A percentile compares a stretch with the other conserved stretches of the same genome.
Conservation (phyloP, 1,139 yeast genomes). For the Hanseniaspora gamundiae region DNA sequence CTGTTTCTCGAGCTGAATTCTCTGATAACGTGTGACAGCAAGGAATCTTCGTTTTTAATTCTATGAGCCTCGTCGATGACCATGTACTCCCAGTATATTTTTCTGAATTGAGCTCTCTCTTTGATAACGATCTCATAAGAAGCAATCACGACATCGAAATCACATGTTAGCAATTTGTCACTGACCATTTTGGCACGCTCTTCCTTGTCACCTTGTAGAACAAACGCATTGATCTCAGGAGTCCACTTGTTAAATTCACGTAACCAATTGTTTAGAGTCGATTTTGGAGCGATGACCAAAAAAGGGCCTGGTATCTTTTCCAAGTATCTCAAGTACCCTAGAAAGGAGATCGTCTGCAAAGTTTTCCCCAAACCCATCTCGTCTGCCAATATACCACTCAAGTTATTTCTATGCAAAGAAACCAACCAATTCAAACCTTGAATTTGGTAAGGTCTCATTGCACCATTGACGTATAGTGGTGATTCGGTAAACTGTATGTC, state of each 20-base stretch:
- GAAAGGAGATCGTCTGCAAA: conserved; percentile 77
- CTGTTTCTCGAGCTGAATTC: conserved; percentile 60
- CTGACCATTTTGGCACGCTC: conserved; percentile 43
- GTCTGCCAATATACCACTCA: conserved; percentile 90
- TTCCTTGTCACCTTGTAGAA: conserved; percentile 65
- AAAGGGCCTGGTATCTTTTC: conserved; percentile 59
- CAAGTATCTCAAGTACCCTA: conserved; percentile 57
- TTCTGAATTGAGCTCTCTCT: conserved; percentile 53
- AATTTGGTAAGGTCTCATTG: conserved; percentile 69
- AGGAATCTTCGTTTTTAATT: conserved; percentile 65
- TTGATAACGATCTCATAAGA: conserved; percentile 70
- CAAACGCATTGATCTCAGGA: conserved; percentile 57
- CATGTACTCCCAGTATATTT: conserved; percentile 63
- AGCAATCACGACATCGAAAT: conserved; percentile 61
- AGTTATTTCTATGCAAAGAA: conserved; percentile 66
- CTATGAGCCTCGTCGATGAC: conserved; percentile 76
- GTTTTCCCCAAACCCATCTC: conserved; percentile 99
- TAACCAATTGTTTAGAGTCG: conserved; percentile 71
- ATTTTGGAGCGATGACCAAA: conserved; percentile 63
- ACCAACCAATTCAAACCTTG: conserved; percentile 92
- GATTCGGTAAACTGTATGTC: conserved; percentile 32
- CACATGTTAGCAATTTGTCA: conserved; percentile 40
- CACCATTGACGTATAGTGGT: conserved; percentile 54
- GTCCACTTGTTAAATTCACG: conserved; percentile 72
- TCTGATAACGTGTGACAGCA: conserved; percentile 63